These are phyloP conservation scores for Mucor piriformis DNA, from an alignment of 371 early-diverging fungal species.

Conservation along the genomic window DNA sequence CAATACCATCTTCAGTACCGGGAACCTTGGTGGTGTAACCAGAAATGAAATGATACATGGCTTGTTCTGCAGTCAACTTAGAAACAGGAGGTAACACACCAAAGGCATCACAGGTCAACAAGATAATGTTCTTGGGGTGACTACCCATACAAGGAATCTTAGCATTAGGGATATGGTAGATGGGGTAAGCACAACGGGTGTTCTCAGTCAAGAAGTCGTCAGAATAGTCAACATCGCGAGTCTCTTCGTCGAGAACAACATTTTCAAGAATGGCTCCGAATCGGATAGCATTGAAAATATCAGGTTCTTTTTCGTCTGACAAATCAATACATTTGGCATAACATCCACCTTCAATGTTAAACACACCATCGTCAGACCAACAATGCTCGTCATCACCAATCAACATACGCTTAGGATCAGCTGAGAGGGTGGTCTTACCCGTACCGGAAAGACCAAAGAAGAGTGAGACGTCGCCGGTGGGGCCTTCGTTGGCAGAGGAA, in stretches of 20 bases:
- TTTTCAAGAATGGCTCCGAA: slow-evolving; percentile 97
- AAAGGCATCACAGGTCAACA: slow-evolving; percentile 98
- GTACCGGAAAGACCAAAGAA: slow-evolving; percentile 99
- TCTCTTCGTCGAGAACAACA: slow-evolving; percentile 83
- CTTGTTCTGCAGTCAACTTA: slow-evolving; percentile 88
- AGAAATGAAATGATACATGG: slow-evolving; percentile 97
- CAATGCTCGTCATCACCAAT: slow-evolving; percentile 99
- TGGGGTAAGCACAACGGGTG: slow-evolving; percentile 98
- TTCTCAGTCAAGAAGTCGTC: slow-evolving; percentile 90
- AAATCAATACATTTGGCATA: slow-evolving; percentile 97
- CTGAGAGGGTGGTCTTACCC: slow-evolving; percentile 97
- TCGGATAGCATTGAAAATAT: slow-evolving; percentile 94
- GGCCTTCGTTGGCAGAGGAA: slow-evolving; percentile 95
- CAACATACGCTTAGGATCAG: slow-evolving; percentile 90
- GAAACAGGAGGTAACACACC: slow-evolving; percentile 97
- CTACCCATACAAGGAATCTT: slow-evolving; percentile 93
- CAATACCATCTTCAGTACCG: slow-evolving; percentile 96
- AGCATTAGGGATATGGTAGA: slow-evolving; percentile 94
- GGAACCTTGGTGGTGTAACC: slow-evolving; percentile 94
- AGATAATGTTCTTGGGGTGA: slow-evolving; percentile 95
- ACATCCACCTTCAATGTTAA: slow-evolving; percentile 99
- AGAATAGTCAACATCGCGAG: slow-evolving; percentile 88
- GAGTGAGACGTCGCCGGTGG: slow-evolving; percentile 89
- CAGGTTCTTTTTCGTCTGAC: slow-evolving; percentile 96
- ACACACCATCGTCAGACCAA: slow-evolving; percentile 94